Base-by-base conservation (phyloP, 768 basidiomycete species). In the Megacollybia marginata region DNA sequence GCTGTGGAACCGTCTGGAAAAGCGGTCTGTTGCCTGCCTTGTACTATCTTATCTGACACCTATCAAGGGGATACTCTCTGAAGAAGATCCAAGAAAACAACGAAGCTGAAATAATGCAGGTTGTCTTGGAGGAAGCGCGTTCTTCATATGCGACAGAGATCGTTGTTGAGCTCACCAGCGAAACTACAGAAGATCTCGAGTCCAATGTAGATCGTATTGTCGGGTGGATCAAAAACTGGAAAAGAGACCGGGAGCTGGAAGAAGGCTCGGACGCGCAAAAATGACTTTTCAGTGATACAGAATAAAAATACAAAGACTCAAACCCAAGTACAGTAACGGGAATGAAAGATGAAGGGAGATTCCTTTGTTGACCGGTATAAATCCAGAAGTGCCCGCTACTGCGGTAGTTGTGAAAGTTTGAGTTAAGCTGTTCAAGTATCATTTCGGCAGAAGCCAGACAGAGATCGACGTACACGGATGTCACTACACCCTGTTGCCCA, bases 31-130 rank as follows among this genome's bases (percentile, higher is more conserved):
- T 50, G 23, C 6, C 16, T 19, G 20, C 16, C 33, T 46, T 10
- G 42, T 3, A 40, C 18, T 13, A 40, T 40, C 38, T 40, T 8
- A 13, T 40, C 18, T 40, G 38, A 13, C 38, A 9, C 38, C 34
- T 38, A 16, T 44, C 47, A 64, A 97, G 94, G 53, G 78, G 79
- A 9, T 98, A 98, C 62, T 70, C 88, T 1, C 65, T 93, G 45
- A 90, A 90, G 64, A 99, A 99, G 68, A 91, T 99, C 5, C 88
- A 94, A 63, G 96, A 99, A 68, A 99, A 99, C 65, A 94, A 97
- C 65, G 88, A 94, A 60, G 93, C 94, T 11, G 96, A 99, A 70
- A 98, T 99, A 61, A 96, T 98, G 93, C 75, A 89, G 60, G 82
- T 93, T 46, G 83, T 96, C 34, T 69, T 88, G 10, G 85, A 90